These are phyloP conservation scores for Leccinum ochraceum DNA, from an alignment of 768 basidiomycete genomes.

Conservation along the genomic window DNA sequence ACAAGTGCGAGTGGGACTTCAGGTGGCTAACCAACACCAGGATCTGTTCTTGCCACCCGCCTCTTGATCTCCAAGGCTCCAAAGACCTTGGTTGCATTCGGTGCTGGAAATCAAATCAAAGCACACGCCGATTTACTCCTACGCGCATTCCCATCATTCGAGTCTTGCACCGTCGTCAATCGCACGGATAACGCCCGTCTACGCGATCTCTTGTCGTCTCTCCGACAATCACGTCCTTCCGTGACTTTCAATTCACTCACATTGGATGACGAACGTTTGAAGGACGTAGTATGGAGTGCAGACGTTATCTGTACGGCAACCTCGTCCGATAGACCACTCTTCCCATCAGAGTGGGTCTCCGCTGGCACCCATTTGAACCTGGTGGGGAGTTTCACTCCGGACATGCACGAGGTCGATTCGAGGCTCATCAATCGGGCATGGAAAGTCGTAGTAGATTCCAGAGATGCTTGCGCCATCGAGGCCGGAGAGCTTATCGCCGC, in stretches of 20 bases:
- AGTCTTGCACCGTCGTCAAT: constrained; percentile 60
- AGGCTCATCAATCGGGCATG: constrained; percentile 56
- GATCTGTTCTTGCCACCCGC: constrained; percentile 65
- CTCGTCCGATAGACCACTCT: constrained; percentile 66
- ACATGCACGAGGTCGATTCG: constrained; percentile 75
- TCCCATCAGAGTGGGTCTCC: constrained; percentile 63
- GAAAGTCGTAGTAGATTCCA: constrained; percentile 72
- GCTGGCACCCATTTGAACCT: constrained; percentile 70
- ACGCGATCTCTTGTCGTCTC: constrained; percentile 33
- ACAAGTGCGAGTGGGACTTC: neutral
- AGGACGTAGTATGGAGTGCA: constrained; percentile 17
- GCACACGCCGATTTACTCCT: constrained; percentile 67
- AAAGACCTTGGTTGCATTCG: constrained; percentile 58
- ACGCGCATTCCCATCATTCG: constrained; percentile 54
- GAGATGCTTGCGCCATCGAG: constrained; percentile 67
- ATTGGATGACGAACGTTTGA: constrained; percentile 10
- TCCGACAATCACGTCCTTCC: constrained; percentile 32
- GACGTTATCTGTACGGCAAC: constrained; percentile 74
- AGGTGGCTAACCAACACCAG: constrained; percentile 35
- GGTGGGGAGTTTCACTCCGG: constrained; percentile 79
- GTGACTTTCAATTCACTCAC: constrained; percentile 16
- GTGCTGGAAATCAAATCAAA: constrained; percentile 70
- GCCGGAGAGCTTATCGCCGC: constrained; percentile 78
- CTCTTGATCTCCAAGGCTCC: constrained; percentile 49
- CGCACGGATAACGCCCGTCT: constrained; percentile 56